These are phyloP conservation scores for Ophiostoma fasciatum DNA, from an alignment of 2,329 filamentous ascomycete species.

Conservation along the genomic window DNA sequence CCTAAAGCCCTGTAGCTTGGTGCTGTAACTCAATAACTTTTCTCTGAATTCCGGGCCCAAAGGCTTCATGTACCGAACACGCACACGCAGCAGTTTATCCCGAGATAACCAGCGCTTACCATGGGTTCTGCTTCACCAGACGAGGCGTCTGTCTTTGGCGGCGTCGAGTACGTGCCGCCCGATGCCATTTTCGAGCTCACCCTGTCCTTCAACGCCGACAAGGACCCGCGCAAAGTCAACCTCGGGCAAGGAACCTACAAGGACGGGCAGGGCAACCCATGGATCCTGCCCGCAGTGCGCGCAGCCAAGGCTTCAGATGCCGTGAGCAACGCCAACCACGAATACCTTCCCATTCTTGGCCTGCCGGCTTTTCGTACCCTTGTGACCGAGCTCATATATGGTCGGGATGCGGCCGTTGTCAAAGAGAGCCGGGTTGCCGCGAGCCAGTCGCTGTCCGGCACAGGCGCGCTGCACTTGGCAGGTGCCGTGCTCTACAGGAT, in stretches of 20 bases:
- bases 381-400: constrained; percentile 44
- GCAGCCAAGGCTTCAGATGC: constrained; percentile 81
- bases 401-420: background rate
- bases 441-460: constrained; percentile 91
- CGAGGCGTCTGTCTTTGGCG: background rate
- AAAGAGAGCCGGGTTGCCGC: constrained; percentile 28
- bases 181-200: constrained; percentile 21
- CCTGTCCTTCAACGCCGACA: constrained; percentile 18
- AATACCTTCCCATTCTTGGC: constrained; percentile 93
- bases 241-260: constrained; percentile 59
- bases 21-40: too few relatives aligned
- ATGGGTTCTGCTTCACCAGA: too few relatives aligned
- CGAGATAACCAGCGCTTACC: too few relatives aligned
- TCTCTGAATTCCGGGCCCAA: background rate
- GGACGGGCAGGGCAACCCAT: constrained; percentile 88
- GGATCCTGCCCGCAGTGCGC: constrained; percentile 77
- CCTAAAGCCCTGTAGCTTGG: too few relatives aligned
- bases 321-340: constrained; percentile 85
- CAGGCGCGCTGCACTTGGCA: constrained; percentile 84
- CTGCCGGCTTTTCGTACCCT: constrained; percentile 70
- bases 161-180: constrained; percentile 2
- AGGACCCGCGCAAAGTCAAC: constrained; percentile 19
- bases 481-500: constrained; percentile 86
- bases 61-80: too few relatives aligned
- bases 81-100: too few relatives aligned